Evolutionary conservation across 1,284 basidiomycete species (phyloP).

Genomic region (Pseudozyma thailandica): DNA sequence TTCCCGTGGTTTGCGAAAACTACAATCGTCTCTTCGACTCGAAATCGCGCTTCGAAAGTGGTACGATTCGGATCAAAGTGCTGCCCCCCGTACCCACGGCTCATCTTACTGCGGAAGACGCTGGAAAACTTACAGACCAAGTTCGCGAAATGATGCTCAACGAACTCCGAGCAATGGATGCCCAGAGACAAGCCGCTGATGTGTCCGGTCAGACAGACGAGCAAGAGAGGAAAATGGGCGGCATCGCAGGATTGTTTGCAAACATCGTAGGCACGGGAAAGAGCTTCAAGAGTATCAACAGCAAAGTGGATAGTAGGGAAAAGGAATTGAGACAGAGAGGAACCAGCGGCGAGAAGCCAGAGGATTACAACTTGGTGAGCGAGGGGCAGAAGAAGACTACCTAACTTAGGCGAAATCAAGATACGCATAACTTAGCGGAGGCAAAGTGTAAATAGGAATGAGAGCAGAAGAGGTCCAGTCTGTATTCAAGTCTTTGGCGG

Average conservation of each 20-base stretch:
- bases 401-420: background rate
- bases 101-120: slow-evolving; percentile 77
- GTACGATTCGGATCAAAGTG: slow-evolving; percentile 71
- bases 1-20: slow-evolving; percentile 93
- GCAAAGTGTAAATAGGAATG: background rate
- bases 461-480: too few relatives aligned
- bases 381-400: slow-evolving; percentile 39
- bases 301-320: slow-evolving; percentile 24
- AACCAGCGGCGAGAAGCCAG: slow-evolving; percentile 33
- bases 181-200: slow-evolving; percentile 27
- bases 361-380: slow-evolving; percentile 51
- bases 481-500: background rate
- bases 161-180: slow-evolving; percentile 52
- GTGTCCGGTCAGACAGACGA: background rate
- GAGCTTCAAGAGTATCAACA: slow-evolving; percentile 9
- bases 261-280: slow-evolving; percentile 32
- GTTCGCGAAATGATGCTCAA: slow-evolving; percentile 70
- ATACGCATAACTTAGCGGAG: background rate
- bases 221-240: slow-evolving; percentile 30
- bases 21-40: slow-evolving; percentile 84
- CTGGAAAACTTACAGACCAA: slow-evolving; percentile 74
- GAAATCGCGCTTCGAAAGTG: slow-evolving; percentile 77
- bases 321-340: slow-evolving; percentile 32
- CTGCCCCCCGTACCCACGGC: slow-evolving; percentile 80
- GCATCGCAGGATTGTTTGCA: slow-evolving; percentile 42